Percentiles rank a stretch among this genome's conserved stretches.
Evolutionary conservation across 1,284 basidiomycete species (phyloP).

Genomic region (Heterobasidion occidentale): DNA sequence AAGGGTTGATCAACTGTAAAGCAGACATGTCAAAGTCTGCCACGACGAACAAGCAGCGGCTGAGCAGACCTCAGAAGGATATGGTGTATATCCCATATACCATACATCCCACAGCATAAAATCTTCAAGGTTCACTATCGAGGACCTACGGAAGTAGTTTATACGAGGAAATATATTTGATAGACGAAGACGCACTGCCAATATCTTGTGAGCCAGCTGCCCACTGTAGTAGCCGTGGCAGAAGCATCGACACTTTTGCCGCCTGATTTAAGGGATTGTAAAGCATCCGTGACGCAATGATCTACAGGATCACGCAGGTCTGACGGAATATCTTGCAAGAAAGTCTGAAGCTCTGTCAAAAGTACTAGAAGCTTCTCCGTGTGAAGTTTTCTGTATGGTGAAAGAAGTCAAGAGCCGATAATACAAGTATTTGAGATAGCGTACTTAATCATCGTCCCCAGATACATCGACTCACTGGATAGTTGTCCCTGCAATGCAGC

Average conservation of each 20-base stretch:
- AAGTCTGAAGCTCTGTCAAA: neutral
- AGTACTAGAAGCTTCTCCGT: conserved; percentile 3
- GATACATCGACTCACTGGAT: conserved; percentile 31
- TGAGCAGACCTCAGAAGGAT: conserved; percentile 52
- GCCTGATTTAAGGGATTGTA: neutral
- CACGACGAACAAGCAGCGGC: neutral
- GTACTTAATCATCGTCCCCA: conserved; percentile 41
- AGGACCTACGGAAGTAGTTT: conserved; percentile 23
- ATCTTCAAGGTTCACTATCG: conserved; percentile 39
- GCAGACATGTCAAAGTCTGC: neutral
- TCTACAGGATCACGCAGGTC: neutral
- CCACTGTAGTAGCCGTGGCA: conserved; percentile 14
- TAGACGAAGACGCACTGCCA: conserved; percentile 33
- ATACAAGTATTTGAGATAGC: conserved; percentile 8
- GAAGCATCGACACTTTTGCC: neutral
- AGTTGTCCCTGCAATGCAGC: conserved; percentile 27
- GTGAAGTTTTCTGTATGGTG: conserved; percentile 35
- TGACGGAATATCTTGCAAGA: neutral
- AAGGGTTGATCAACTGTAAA: conserved; percentile 59
- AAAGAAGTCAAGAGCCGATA: neutral
- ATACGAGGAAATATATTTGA: neutral
- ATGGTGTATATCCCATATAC: conserved; percentile 56
- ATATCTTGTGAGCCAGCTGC: conserved; percentile 42
- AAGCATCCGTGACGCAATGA: neutral
- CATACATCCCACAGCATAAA: conserved; percentile 57